Percentiles rank a stretch among this genome's conserved stretches.
Evolutionary conservation across 257 asterid species (phyloP).

Genomic region (Solanum bulbocastanum): DNA sequence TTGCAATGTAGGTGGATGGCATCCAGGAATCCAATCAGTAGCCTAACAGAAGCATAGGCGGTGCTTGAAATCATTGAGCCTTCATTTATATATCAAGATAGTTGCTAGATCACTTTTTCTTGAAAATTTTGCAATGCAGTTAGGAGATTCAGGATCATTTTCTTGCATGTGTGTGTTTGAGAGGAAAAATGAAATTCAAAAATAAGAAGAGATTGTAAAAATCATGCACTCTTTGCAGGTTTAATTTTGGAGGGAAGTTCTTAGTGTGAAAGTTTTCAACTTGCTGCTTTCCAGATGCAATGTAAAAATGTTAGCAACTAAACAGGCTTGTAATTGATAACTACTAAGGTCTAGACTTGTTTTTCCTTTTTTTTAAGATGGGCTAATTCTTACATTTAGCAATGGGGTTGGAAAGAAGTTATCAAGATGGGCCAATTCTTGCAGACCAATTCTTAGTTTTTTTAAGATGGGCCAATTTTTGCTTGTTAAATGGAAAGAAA

Average conservation of each 20-base stretch:
- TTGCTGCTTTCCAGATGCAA: not conserved
- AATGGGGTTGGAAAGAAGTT: not conserved
- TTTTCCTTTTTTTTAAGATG: not conserved
- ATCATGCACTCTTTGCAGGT: not conserved
- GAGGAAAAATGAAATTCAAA: not conserved
- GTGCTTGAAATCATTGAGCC: not conserved
- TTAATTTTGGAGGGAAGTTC: not conserved
- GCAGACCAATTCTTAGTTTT: not conserved
- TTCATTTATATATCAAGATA: not conserved
- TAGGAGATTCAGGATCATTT: not conserved
- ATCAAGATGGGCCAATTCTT: not conserved
- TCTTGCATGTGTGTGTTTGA: not conserved
- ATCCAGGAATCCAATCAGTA: not conserved
- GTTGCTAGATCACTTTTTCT: not conserved
- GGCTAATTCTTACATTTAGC: not conserved
- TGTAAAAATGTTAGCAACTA: not conserved
- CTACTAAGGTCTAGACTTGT: not conserved
- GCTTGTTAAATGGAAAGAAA: not conserved
- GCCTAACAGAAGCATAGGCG: not conserved
- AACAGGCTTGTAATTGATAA: not conserved
- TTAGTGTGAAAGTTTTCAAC: not conserved
- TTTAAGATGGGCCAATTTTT: not conserved
- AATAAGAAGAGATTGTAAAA: not conserved
- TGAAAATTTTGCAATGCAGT: not conserved
- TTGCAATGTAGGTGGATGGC: not conserved